These are phyloP conservation scores for Suhomyces wounanorum DNA, from an alignment of 1,139 yeast genomes.

Conservation along the genomic window DNA sequence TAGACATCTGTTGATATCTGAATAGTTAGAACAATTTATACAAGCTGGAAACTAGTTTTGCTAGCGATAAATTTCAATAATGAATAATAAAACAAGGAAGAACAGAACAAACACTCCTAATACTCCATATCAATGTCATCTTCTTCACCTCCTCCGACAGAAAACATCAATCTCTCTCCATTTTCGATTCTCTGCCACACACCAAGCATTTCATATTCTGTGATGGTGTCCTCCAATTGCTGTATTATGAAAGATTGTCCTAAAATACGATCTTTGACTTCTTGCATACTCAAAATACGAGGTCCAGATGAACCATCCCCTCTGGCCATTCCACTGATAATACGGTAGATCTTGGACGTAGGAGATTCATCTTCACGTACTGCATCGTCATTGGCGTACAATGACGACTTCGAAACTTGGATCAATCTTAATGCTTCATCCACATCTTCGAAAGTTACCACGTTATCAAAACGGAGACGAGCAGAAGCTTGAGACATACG, in stretches of 20 bases:
- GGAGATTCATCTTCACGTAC: slow-evolving; percentile 55
- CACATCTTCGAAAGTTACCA: slow-evolving; percentile 77
- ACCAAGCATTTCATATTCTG: slow-evolving; percentile 69
- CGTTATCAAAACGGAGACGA: slow-evolving; percentile 75
- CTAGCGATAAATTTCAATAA: neutral
- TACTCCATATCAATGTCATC: slow-evolving; percentile 27
- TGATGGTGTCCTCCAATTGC: slow-evolving; percentile 74
- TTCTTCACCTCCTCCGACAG: slow-evolving; percentile 23
- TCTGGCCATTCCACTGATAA: slow-evolving; percentile 55
- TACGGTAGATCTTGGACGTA: slow-evolving; percentile 61
- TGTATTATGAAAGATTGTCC: slow-evolving; percentile 84
- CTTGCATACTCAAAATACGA: slow-evolving; percentile 54
- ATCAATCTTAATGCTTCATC: slow-evolving; percentile 92
- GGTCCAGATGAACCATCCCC: slow-evolving; percentile 45
- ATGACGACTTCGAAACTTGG: slow-evolving; percentile 82
- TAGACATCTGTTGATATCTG: neutral
- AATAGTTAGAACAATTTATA: neutral
- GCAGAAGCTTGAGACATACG: slow-evolving; percentile 96
- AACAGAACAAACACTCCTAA: slow-evolving; percentile 10
- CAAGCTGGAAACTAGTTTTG: neutral
- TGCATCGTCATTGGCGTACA: slow-evolving; percentile 55
- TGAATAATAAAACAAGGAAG: slow-evolving; percentile 12
- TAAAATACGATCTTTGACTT: slow-evolving; percentile 66
- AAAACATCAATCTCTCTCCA: slow-evolving; percentile 54
- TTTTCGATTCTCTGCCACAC: slow-evolving; percentile 79